phyloP scores from a whole-genome alignment of 352 stramenopile species.

The Globisporangium mamillatum region DNA sequence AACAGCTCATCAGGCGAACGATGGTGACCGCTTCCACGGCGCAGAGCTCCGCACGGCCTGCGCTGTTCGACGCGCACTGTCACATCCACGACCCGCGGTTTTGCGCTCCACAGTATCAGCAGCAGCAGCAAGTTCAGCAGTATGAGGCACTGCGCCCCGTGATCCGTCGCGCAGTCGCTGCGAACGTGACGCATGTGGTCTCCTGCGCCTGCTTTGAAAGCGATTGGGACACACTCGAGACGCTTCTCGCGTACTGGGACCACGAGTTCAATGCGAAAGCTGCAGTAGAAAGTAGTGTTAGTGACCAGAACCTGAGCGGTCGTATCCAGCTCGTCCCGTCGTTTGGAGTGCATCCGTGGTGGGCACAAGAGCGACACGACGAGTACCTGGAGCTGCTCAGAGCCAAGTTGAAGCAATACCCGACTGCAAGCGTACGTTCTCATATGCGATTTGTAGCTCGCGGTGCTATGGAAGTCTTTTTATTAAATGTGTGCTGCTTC shows the following conservation, averaged over 20 bases:
- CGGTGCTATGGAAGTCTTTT: neutral
- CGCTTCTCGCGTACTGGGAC: conserved; percentile 22
- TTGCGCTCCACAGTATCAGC: neutral
- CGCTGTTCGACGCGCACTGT: conserved; percentile 5
- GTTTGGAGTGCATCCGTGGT: conserved; percentile 84
- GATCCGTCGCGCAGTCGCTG: conserved; percentile 29
- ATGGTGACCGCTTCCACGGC: neutral
- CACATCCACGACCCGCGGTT: conserved; percentile 25
- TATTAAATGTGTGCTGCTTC: neutral
- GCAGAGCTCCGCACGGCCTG: neutral
- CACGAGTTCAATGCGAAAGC: neutral
- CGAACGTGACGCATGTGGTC: conserved; percentile 46
- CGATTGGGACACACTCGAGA: conserved; percentile 57
- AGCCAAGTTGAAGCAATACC: conserved; percentile 32
- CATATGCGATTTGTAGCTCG: neutral
- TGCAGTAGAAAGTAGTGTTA: neutral
- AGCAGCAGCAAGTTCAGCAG: neutral
- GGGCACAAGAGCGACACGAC: conserved; percentile 28
- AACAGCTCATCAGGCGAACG: neutral
- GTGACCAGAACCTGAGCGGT: neutral
- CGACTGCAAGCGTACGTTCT: conserved; percentile 43
- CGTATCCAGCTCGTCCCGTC: conserved; percentile 37
- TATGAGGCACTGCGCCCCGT: conserved; percentile 27
- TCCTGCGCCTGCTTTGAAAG: conserved; percentile 62
- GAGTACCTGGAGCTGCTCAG: conserved; percentile 37